Evolutionary conservation across 1,284 basidiomycete species (phyloP), one percentile per base, ranked within the genome.

Genomic region (Tylopilus sp.): DNA sequence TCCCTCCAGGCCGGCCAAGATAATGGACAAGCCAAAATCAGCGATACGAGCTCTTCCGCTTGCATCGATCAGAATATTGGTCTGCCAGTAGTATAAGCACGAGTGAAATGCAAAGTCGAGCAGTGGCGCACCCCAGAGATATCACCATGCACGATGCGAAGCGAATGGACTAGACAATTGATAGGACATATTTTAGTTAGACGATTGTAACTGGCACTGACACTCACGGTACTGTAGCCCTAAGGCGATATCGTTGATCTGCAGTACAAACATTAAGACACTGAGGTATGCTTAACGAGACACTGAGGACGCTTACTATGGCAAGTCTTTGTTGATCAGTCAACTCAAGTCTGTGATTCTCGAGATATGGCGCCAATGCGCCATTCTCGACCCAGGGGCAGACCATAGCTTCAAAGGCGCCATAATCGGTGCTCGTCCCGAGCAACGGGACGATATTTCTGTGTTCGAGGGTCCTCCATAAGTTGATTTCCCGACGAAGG

Each of bases 381-480:
- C 74, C 73, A 36, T 74, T 70, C n/a, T 75, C 72, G n/a, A 67
- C 60, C 73, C 76, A 74, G 6, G 74, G 76, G 57, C 63, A 75
- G 9, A 75, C 72, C 74, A 75, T 78, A 4, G 74, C 73, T 3
- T 56, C 58, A 57, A 74, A 75, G 15, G 64, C 67, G 1, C 76
- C 74, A 38, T 74, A 78, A 29, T 57, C 63, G 2, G 3, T 57
- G 44, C 73, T 75, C 29, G 60, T 75, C 36, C 74, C 74, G 9
- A 75, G 77, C 1, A 75, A 57, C n/a, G 74, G 74, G 38, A 75
- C 38, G 12, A 74, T 39, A 18, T 74, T 78, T 36, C 18, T 52
- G 52, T 75, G 76, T 6, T 69, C 62, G 10, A 75, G 74, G 10
- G 36, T 63, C 18, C 68, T 29, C 74, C 74, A 75, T 7, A 78